Evolutionary conservation across 2,329 filamentous ascomycete genomes (phyloP).

Genomic region (Reticulascus tulasneorum): DNA sequence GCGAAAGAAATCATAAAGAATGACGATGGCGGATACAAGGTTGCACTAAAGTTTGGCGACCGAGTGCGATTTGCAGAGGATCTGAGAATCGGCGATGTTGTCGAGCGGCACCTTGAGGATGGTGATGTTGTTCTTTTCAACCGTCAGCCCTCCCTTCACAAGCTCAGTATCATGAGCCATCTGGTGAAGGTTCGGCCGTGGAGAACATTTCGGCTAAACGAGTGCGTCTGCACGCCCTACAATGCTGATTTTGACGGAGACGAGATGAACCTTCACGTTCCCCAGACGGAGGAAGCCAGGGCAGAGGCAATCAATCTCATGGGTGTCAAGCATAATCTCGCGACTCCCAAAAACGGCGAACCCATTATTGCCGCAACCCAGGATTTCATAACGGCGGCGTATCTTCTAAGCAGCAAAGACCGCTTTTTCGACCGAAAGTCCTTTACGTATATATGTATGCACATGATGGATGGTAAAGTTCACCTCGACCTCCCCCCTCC

Average conservation of each 20-base stretch:
- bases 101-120: slow-evolving; percentile 92
- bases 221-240: slow-evolving; percentile 97
- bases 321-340: slow-evolving; percentile 95
- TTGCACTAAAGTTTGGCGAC: slow-evolving; percentile 72
- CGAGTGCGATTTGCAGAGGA: slow-evolving; percentile 67
- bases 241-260: slow-evolving; percentile 99
- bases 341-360: slow-evolving; percentile 94
- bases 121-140: slow-evolving; percentile 97
- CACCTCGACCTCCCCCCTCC: slow-evolving; percentile 83
- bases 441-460: slow-evolving; percentile 86
- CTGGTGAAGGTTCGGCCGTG: slow-evolving; percentile 89
- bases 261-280: slow-evolving; percentile 98
- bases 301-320: slow-evolving; percentile 94
- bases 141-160: slow-evolving; percentile 94
- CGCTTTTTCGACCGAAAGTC: slow-evolving; percentile 84
- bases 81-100: slow-evolving; percentile 77
- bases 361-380: slow-evolving; percentile 99
- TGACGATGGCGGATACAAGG: slow-evolving; percentile 61
- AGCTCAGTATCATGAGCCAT: slow-evolving; percentile 97
- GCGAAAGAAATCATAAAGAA: slow-evolving; percentile 75
- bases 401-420: slow-evolving; percentile 86
- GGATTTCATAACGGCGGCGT: slow-evolving; percentile 97
- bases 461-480: slow-evolving; percentile 82
- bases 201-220: slow-evolving; percentile 93
- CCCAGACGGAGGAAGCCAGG: slow-evolving; percentile 93